Base-by-base conservation (phyloP, 2,329 filamentous ascomycete species). In the Aspergillus quadricinctus region DNA sequence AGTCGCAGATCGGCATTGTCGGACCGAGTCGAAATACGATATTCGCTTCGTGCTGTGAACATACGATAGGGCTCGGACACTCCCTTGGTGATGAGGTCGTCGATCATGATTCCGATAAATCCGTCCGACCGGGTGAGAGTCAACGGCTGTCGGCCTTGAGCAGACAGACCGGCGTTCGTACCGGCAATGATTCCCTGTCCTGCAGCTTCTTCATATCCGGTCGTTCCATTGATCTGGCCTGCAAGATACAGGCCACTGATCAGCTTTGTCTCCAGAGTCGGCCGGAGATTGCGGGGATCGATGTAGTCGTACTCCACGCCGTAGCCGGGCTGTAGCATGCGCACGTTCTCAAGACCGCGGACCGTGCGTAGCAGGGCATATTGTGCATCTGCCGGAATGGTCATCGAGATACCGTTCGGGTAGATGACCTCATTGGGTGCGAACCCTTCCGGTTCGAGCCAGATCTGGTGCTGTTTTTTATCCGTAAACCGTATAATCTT, bases 261-360 rank as follows among this genome's bases (percentile, higher is more conserved):
- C 23, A 88, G 82, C 74, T 97, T 99, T 1, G 94, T 97, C 74
- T 99, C 94, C 7, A 99, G 83, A 0, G 92, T 94, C n/a, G 89
- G 85, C 61, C 87, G 88, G 3, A 99, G 81, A 64, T 89, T 88
- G 52, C 94, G 88, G 19, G 94, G 94, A 69, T 99, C 94, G 19
- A 99, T 90, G 72, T 99, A 99, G 77, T 97, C 94, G 73, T 99
- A 99, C 72, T 99, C 94, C 1, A 99, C 94, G 7, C 94, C 94
- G 68, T 99, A 99, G 8, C 93, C 94, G 1, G 93, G 88, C 68
- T 97, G 93, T 6, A 96, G 83, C 92, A 99, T 97, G 27, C 81
- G 86, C 4, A 92, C 92, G 57, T 92, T 85, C 69, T 97, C 93
- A 1, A 99, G 81, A 0, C 94, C 94, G n/a, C 78, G 82, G 53